Percentiles rank a stretch among this genome's conserved stretches.
These are phyloP conservation scores for Coffea canephora DNA, from an alignment of 257 asterid species.

Conservation along the genomic window DNA sequence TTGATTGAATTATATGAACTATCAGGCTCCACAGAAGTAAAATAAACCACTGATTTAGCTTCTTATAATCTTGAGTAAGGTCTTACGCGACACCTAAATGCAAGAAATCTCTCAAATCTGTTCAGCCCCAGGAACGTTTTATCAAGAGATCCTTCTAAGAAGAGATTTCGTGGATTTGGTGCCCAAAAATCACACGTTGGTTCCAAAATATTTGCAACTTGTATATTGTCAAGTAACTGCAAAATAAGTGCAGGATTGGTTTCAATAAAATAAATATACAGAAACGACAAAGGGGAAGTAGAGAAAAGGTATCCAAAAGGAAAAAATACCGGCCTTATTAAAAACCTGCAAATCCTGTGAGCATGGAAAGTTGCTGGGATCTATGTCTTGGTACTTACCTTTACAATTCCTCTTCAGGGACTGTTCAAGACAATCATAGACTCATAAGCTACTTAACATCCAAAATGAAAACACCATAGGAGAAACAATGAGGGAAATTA, in stretches of 20 bases:
- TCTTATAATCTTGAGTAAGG: neutral
- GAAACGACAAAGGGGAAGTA: too few species aligned
- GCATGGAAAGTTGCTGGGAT: constrained; percentile 15
- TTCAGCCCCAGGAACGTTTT: constrained; percentile 11
- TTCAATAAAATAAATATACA: neutral
- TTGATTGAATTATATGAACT: too few species aligned
- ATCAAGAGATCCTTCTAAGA: constrained; percentile 21
- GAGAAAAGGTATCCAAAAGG: too few species aligned
- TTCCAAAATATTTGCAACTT: constrained; percentile 18
- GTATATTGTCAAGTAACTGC: constrained; percentile 18
- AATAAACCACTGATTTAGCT: too few species aligned
- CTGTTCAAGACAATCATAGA: constrained; percentile 11
- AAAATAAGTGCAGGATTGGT: neutral
- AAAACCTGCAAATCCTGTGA: constrained; percentile 15
- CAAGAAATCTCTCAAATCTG: neutral
- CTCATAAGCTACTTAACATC: neutral
- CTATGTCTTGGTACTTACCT: constrained; percentile 14
- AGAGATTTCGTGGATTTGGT: neutral
- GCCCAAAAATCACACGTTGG: constrained; percentile 16
- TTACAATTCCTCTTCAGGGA: constrained; percentile 22
- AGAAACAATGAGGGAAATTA: neutral
- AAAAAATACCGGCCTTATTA: constrained; percentile 14
- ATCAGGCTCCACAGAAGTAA: too few species aligned
- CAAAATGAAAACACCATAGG: neutral
- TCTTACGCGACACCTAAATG: constrained; percentile 23